phyloP scores from a whole-genome alignment of 1,139 yeast species.

The Diutina pseudorugosa region DNA sequence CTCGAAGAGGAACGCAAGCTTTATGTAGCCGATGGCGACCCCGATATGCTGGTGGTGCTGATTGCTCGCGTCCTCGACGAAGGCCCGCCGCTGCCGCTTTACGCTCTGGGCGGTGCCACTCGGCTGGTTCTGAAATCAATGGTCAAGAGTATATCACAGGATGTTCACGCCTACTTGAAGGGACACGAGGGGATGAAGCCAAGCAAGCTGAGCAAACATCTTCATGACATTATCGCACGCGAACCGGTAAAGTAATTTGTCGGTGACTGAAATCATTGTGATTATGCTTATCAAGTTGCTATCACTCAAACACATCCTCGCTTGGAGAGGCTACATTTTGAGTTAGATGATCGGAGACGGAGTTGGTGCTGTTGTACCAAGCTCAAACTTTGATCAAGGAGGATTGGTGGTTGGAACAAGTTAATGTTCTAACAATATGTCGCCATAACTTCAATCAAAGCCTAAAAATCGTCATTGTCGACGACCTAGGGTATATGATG shows the following conservation, averaged over 20 bases:
- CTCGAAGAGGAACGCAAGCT: not conserved
- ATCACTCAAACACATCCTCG: too few relatives aligned
- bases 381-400: too few relatives aligned
- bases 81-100: not conserved
- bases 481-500: too few relatives aligned
- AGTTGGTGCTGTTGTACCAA: too few relatives aligned
- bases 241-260: not conserved
- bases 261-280: too few relatives aligned
- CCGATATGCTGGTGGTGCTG: conserved; percentile 3
- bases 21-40: not conserved
- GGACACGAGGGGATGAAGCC: not conserved
- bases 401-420: too few relatives aligned
- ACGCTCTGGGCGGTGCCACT: not conserved
- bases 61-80: not conserved
- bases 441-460: too few relatives aligned
- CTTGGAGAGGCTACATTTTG: too few relatives aligned
- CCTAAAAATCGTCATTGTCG: too few relatives aligned
- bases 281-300: too few relatives aligned
- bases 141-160: not conserved
- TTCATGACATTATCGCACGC: not conserved
- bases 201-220: conserved; percentile 1
- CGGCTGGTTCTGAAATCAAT: not conserved
- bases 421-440: too few relatives aligned
- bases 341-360: too few relatives aligned
- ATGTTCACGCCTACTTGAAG: not conserved